phyloP scores from a whole-genome alignment of 2,329 filamentous ascomycete species.

The Colletotrichum coccodes region DNA sequence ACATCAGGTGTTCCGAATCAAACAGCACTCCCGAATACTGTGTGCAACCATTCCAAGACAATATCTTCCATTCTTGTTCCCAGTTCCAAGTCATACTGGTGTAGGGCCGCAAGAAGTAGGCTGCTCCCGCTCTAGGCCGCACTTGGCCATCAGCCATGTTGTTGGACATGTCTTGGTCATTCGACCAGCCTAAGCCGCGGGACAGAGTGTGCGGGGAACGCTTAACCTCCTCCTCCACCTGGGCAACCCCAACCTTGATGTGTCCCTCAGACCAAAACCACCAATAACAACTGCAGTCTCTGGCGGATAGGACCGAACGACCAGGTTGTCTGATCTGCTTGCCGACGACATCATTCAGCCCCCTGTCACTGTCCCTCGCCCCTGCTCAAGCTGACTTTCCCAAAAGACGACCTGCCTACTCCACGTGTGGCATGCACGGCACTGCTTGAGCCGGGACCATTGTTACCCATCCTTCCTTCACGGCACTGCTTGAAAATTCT shows the following conservation, averaged over 20 bases:
- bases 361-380: conserved; percentile 13
- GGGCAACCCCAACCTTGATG: conserved; percentile 10
- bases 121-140: neutral
- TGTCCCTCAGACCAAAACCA: conserved; percentile 2
- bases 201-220: conserved; percentile 27
- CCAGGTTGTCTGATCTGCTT: conserved; percentile 28
- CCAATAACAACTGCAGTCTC: conserved; percentile 23
- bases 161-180: conserved; percentile 22
- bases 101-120: neutral
- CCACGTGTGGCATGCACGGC: conserved; percentile 10
- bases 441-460: neutral
- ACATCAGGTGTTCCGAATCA: neutral
- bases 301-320: conserved; percentile 27
- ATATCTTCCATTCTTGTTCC: no score
- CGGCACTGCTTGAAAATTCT: neutral
- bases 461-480: neutral
- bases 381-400: neutral
- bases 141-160: conserved; percentile 3
- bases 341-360: conserved; percentile 21
- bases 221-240: conserved; percentile 6
- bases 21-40: neutral
- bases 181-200: conserved; percentile 20
- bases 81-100: neutral
- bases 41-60: neutral
- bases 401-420: neutral